Percentiles rank a stretch among this genome's conserved stretches.
phyloP scores from a whole-genome alignment of 192 early-diverging fungal species.

The Coemansia sp. region DNA sequence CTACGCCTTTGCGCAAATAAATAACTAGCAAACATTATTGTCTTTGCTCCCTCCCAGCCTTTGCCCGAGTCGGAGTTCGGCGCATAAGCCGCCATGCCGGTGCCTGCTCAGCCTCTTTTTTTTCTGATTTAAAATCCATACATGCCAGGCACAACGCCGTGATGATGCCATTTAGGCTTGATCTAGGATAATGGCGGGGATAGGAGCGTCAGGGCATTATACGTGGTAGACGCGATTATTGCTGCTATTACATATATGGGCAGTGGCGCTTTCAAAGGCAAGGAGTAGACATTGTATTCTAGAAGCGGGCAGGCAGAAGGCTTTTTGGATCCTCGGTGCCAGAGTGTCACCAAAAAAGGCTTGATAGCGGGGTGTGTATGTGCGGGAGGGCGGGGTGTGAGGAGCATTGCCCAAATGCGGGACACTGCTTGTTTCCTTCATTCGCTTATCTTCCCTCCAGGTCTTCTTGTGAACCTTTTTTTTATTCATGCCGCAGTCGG shows the following conservation, averaged over 20 bases:
- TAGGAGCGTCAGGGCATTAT: neutral
- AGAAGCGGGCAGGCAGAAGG: too few relatives aligned
- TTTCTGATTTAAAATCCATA: too few relatives aligned
- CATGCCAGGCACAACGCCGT: too few relatives aligned
- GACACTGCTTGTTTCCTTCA: neutral
- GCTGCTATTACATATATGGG: neutral
- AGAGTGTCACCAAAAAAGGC: neutral
- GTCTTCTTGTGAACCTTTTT: neutral
- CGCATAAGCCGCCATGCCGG: too few relatives aligned
- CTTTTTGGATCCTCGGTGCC: neutral
- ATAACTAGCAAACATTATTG: neutral
- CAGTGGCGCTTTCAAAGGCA: neutral
- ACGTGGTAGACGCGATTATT: neutral
- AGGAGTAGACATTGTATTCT: neutral
- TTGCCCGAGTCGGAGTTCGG: too few relatives aligned
- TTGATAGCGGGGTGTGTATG: too few relatives aligned
- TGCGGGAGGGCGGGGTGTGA: neutral
- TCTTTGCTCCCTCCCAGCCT: too few relatives aligned
- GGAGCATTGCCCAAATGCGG: neutral
- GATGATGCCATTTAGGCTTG: too few relatives aligned
- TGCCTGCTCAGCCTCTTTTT: too few relatives aligned
- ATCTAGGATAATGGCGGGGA: neutral
- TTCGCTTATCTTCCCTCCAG: neutral
- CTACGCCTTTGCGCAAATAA: slow-evolving; percentile 1
- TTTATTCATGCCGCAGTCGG: neutral